phyloP scores from a whole-genome alignment of 1,139 yeast species.

The Diutina mesorugosa region DNA sequence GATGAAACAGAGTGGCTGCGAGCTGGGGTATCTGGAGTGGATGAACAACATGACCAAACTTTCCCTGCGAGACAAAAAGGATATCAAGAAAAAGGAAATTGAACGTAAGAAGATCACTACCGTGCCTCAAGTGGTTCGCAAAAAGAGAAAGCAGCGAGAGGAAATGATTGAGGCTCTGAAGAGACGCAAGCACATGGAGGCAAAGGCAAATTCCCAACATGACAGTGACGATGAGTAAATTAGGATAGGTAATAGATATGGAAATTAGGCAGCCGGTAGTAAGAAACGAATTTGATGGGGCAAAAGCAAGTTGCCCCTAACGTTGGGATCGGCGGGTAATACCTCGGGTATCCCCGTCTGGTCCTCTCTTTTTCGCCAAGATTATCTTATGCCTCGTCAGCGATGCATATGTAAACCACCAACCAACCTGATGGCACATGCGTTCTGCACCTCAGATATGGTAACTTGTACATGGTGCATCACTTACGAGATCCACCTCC shows the following conservation, averaged over 20 bases:
- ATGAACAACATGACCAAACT: constrained; percentile 67
- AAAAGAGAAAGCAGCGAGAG: constrained; percentile 47
- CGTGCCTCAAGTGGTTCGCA: constrained; percentile 59
- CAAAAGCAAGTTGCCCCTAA: neutral
- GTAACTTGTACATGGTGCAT: no score
- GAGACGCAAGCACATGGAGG: constrained; percentile 28
- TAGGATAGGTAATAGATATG: neutral
- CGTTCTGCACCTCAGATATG: no score
- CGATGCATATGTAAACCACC: no score
- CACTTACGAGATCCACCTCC: no score
- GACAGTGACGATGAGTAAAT: constrained; percentile 3
- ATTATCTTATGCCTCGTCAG: no score
- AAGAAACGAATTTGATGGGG: neutral
- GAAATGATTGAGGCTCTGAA: constrained; percentile 79
- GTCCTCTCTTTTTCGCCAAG: no score
- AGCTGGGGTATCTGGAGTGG: constrained; percentile 62
- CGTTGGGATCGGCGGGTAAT: no score
- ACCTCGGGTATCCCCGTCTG: no score
- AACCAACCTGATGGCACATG: no score
- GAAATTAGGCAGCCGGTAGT: neutral
- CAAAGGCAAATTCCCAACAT: neutral
- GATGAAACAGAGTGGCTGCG: constrained; percentile 85
- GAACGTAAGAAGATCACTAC: constrained; percentile 74
- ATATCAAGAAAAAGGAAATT: constrained; percentile 45
- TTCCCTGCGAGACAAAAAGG: constrained; percentile 51